Conservation (phyloP, 345 rosid genomes). For the Salix suchowensis region DNA sequence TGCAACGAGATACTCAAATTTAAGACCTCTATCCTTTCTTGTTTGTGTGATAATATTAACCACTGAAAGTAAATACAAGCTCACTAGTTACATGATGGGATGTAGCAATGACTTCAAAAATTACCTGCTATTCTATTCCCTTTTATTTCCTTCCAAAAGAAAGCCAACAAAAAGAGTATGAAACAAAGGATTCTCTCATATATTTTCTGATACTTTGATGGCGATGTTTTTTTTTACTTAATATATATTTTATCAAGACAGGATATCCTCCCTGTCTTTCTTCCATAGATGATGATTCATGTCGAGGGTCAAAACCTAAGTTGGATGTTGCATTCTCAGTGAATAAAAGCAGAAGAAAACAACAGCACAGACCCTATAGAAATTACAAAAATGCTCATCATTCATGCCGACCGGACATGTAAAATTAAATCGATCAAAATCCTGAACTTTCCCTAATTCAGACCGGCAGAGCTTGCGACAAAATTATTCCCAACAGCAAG, state of each 20-base stretch:
- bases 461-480: not conserved
- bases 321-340: constrained; percentile 6
- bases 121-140: constrained; percentile 20
- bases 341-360: constrained; percentile 9
- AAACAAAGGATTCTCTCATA: constrained; percentile 23
- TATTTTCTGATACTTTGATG: constrained; percentile 7
- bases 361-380: constrained; percentile 24
- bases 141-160: constrained; percentile 31
- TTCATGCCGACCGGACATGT: constrained; percentile 4
- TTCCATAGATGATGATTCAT: constrained; percentile 7
- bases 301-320: constrained; percentile 18
- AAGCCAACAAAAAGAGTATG: constrained; percentile 27
- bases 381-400: constrained; percentile 10
- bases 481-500: not conserved
- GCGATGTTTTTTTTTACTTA: not conserved
- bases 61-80: too few relatives aligned
- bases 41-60: too few relatives aligned
- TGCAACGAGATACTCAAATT: too few relatives aligned
- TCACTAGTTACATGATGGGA: not conserved
- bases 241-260: not conserved
- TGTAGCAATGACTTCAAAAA: constrained; percentile 13
- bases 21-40: too few relatives aligned
- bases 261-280: not conserved
- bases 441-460: not conserved
- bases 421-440: not conserved